These are phyloP conservation scores for Phyllosticta citribraziliensis DNA, from an alignment of 2,329 filamentous ascomycete species.

Conservation along the genomic window DNA sequence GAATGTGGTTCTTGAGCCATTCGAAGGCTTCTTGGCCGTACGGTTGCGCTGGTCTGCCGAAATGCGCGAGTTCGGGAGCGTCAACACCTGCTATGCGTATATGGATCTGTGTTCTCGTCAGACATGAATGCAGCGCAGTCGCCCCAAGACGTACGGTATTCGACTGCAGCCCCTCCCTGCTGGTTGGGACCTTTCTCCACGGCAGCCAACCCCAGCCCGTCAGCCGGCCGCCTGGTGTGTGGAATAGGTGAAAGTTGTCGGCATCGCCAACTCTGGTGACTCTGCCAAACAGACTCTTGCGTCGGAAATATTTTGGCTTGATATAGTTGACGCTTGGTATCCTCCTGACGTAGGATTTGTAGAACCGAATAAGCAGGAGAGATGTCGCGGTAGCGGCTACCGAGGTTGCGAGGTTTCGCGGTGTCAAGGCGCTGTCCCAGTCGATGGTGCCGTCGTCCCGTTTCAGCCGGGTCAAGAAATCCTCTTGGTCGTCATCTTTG, in stretches of 20 bases:
- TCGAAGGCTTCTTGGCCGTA: constrained; percentile 68
- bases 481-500: constrained; percentile 20
- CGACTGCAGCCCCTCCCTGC: constrained; percentile 59
- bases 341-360: constrained; percentile 65
- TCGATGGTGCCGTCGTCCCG: constrained; percentile 31
- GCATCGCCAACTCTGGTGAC: constrained; percentile 95
- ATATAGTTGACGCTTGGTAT: constrained; percentile 72
- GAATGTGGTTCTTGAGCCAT: constrained; percentile 68
- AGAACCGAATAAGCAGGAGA: constrained; percentile 48
- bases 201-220: constrained; percentile 89
- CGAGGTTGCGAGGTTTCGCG: constrained; percentile 45
- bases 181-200: constrained; percentile 58
- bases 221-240: constrained; percentile 82
- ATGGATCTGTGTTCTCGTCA: constrained; percentile 53
- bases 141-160: constrained; percentile 55
- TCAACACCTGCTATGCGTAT: constrained; percentile 87
- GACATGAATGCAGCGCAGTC: not conserved
- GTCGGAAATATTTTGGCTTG: constrained; percentile 63
- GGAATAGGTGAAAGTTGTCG: constrained; percentile 88
- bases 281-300: constrained; percentile 66
- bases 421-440: constrained; percentile 47
- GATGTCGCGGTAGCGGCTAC: constrained; percentile 47
- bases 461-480: constrained; percentile 29
- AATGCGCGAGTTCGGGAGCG: constrained; percentile 87
- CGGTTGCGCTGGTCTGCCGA: constrained; percentile 79